Conservation (phyloP, 23 red algal species). For the Cyanidiococcus yangmingshanensis region DNA sequence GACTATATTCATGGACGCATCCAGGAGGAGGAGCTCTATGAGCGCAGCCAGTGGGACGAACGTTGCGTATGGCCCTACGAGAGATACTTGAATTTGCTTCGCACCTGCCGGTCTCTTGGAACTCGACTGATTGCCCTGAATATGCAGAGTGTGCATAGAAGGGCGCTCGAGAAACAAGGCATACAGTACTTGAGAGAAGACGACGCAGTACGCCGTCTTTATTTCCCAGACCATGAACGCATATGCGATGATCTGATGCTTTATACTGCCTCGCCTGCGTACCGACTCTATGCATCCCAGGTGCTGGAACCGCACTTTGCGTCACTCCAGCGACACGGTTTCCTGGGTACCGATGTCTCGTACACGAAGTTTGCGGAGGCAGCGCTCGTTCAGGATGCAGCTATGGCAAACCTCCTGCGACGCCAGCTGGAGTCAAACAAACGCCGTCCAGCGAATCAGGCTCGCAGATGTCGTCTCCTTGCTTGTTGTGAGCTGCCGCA, state of each 20-base stretch:
- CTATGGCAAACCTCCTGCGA: neutral
- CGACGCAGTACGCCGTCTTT: neutral
- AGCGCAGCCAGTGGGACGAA: slow-evolving; percentile 43
- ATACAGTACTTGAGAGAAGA: neutral
- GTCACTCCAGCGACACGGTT: neutral
- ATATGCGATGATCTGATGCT: neutral
- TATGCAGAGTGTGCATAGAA: slow-evolving; percentile 26
- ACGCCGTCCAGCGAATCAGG: neutral
- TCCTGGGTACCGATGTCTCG: neutral
- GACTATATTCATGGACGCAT: slow-evolving; percentile 32
- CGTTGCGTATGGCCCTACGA: slow-evolving; percentile 70
- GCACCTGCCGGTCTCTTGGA: slow-evolving; percentile 18
- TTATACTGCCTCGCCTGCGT: neutral
- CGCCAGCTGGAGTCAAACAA: neutral
- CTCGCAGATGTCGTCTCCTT: slow-evolving; percentile 15
- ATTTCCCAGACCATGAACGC: neutral
- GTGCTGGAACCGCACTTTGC: neutral
- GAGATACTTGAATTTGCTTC: slow-evolving; percentile 47
- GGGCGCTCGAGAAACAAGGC: neutral
- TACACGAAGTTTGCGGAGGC: neutral
- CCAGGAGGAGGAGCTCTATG: slow-evolving; percentile 50
- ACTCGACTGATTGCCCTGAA: slow-evolving; percentile 39
- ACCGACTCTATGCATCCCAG: neutral
- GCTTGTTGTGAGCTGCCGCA: slow-evolving; percentile 22
- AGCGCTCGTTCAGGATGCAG: neutral